phyloP scores from a whole-genome alignment of 1,139 yeast genomes.

The Scheffersomyces lignicola region DNA sequence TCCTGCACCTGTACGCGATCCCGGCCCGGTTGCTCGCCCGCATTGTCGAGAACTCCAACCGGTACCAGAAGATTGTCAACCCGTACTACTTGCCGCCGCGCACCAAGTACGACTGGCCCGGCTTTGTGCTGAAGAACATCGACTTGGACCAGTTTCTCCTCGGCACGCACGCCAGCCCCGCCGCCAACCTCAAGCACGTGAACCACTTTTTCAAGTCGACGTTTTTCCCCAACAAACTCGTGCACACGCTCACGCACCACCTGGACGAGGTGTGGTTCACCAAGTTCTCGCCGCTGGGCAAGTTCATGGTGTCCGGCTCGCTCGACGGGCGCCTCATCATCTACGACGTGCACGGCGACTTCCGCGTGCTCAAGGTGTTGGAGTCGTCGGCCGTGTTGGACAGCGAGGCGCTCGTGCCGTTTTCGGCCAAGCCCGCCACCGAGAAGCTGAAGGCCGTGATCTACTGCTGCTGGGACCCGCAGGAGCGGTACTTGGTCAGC shows the following conservation, averaged over 20 bases:
- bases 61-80: conserved; percentile 28
- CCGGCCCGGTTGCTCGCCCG: conserved; percentile 28
- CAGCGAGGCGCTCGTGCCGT: conserved; percentile 26
- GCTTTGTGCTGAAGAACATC: background rate
- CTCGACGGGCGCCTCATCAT: conserved; percentile 65
- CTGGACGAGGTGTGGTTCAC: conserved; percentile 83
- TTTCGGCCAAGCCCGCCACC: conserved; percentile 22
- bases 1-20: conserved; percentile 10
- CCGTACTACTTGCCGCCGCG: conserved; percentile 39
- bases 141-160: conserved; percentile 14
- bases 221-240: conserved; percentile 15
- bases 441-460: conserved; percentile 55
- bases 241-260: conserved; percentile 50
- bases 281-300: conserved; percentile 77
- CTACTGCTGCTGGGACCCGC: conserved; percentile 72
- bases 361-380: conserved; percentile 40
- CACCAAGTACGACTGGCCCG: conserved; percentile 10
- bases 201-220: conserved; percentile 6
- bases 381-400: conserved; percentile 34
- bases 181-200: background rate
- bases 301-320: conserved; percentile 73
- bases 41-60: conserved; percentile 28
- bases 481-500: conserved; percentile 64
- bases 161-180: conserved; percentile 9
- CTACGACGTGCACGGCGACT: conserved; percentile 62